Conservation (phyloP, 441 rosid genomes). For the Gossypium davidsonii region DNA sequence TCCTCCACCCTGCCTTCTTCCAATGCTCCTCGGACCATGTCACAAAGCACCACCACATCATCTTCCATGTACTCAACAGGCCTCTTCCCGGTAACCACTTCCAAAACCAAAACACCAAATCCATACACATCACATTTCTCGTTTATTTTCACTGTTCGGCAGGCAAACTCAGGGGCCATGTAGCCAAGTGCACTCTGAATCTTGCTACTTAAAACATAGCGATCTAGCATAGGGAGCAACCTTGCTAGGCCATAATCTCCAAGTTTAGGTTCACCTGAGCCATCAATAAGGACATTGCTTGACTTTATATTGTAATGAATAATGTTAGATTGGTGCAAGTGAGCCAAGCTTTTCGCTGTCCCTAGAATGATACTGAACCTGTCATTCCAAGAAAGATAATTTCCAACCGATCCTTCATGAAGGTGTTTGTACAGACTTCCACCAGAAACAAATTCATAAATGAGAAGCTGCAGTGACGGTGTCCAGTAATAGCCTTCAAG, state of each 20-base stretch:
- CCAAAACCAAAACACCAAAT: conserved; percentile 61
- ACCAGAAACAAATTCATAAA: conserved; percentile 56
- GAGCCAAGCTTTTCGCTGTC: conserved; percentile 56
- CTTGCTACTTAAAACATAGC: conserved; percentile 64
- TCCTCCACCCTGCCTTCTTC: conserved; percentile 87
- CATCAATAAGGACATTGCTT: conserved; percentile 56
- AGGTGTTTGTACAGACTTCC: conserved; percentile 66
- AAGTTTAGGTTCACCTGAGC: conserved; percentile 56
- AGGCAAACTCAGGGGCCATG: conserved; percentile 80
- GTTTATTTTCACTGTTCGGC: conserved; percentile 62
- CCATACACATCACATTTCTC: conserved; percentile 81
- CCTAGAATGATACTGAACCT: conserved; percentile 61
- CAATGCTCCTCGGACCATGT: conserved; percentile 81
- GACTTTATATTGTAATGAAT: conserved; percentile 76
- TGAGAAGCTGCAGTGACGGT: conserved; percentile 60
- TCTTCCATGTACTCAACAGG: conserved; percentile 99
- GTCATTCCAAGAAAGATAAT: conserved; percentile 55
- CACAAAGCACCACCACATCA: conserved; percentile 89
- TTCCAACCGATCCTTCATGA: conserved; percentile 45
- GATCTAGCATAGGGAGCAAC: conserved; percentile 67
- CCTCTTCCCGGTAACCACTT: conserved; percentile 76
- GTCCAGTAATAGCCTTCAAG: conserved; percentile 82
- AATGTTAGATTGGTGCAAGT: conserved; percentile 52
- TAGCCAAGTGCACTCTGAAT: conserved; percentile 75
- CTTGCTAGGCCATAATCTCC: conserved; percentile 66